These are phyloP conservation scores for Sugiyamaella pinicola DNA, from an alignment of 1,139 yeast species.

Conservation along the genomic window DNA sequence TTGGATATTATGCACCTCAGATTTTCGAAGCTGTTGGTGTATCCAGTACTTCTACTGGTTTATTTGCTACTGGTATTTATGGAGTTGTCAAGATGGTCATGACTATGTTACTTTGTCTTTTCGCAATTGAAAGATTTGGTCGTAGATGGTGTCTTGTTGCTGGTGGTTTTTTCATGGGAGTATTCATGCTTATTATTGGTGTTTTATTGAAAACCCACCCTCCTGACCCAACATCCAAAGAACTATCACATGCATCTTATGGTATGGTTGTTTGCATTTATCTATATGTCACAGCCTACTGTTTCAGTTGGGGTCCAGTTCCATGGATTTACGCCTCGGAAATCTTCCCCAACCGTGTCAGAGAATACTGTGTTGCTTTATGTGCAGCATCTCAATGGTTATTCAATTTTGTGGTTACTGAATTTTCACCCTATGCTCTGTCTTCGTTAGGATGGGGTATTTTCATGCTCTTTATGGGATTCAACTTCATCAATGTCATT, in stretches of 20 bases:
- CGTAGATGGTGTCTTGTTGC: conserved; percentile 50
- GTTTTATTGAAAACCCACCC: conserved; percentile 31
- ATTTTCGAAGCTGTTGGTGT: conserved; percentile 49
- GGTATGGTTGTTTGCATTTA: conserved; percentile 38
- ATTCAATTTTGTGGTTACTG: conserved; percentile 77
- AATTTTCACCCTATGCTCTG: conserved; percentile 59
- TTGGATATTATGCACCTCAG: conserved; percentile 49
- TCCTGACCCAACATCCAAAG: conserved; percentile 14
- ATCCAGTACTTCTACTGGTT: conserved; percentile 36
- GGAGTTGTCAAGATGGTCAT: conserved; percentile 50
- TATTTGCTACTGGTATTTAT: conserved; percentile 60
- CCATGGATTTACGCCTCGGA: conserved; percentile 60
- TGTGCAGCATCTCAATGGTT: conserved; percentile 78
- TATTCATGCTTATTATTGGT: conserved; percentile 41
- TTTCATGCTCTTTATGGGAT: conserved; percentile 69
- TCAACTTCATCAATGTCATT: conserved; percentile 55
- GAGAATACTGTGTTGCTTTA: conserved; percentile 56
- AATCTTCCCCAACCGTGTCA: conserved; percentile 60
- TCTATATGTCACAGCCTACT: conserved; percentile 55
- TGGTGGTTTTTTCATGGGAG: conserved; percentile 48
- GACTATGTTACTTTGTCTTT: conserved; percentile 47
- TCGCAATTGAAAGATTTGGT: conserved; percentile 54
- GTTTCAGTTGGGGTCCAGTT: conserved; percentile 70
- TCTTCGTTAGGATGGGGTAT: conserved; percentile 57
- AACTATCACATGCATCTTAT: conserved; percentile 20